Base-by-base conservation (phyloP, 164 flowering plant genomes). In the Echeveria elegans region DNA sequence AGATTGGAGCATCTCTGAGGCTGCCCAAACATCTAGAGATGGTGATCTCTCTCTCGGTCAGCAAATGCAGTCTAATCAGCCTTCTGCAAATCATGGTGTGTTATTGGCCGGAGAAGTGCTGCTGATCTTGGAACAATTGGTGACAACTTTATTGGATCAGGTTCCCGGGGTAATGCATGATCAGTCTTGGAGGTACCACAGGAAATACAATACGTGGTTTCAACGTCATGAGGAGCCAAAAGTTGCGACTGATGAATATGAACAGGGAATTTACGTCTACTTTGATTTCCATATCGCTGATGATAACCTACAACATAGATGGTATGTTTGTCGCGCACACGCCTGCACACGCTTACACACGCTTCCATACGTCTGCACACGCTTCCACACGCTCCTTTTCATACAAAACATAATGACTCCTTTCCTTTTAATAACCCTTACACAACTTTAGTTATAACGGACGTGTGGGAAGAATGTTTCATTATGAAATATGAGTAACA, bases 131-230 rank as follows among this genome's bases (percentile, higher is more conserved):
- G 99, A 66, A 85, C 96, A 26, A 84, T 95, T 76, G 97, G 97
- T 65, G 96, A 92, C 72, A 94, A 66, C 71, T 77, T 90, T 36
- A 72, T 82, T 70, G 89, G 82, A 32, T 78, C 83, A 60, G 45
- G 78, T 71, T 50, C 73, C 21, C n/a, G 81, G 88, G 65, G 88
- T 81, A 66, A 69, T 77, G 75, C 96, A 87, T 74, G 97, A 95
- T 73, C 97, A 88, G 67, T 89, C 97, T 8, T 95, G 99, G 99
- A 86, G 99, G 80, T 95, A 82, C 78, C 97, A 95, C 74, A 86
- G 88, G 71, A 95, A 92, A 71, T 92, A 82, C 67, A 87, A 88
- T 70, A 95, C 97, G 62, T 95, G 99, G 99, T 95, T 95, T 79
- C 99, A 95, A 67, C 78, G 99, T 72, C 99, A 90, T 36, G 97